Conservation (phyloP, 2,329 filamentous ascomycete genomes). For the Hypoxylon sp. region DNA sequence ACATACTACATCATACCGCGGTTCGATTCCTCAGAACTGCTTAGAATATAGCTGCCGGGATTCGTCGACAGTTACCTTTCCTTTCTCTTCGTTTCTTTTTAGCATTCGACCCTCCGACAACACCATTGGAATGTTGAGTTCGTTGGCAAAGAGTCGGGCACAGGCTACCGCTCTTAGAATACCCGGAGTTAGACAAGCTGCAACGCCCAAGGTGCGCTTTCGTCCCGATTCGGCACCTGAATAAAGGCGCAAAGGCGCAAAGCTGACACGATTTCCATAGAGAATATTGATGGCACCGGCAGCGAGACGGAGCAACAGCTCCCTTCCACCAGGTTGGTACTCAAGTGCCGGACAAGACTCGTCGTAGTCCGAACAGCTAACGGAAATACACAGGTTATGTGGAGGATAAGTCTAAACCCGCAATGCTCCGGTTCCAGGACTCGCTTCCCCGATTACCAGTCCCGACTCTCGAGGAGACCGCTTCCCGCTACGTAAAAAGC, state of each 20-base stretch:
- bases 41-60: constrained; percentile 20
- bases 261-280: constrained; percentile 45
- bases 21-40: constrained; percentile 1
- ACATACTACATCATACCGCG: constrained; percentile 39
- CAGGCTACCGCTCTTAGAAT: constrained; percentile 52
- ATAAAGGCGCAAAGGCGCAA: constrained; percentile 26
- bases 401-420: constrained; percentile 82
- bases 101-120: constrained; percentile 23
- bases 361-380: constrained; percentile 16
- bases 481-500: constrained; percentile 83
- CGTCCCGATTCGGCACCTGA: neutral
- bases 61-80: constrained; percentile 30
- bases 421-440: constrained; percentile 87
- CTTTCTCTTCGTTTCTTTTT: constrained; percentile 33
- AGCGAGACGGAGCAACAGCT: constrained; percentile 69
- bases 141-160: constrained; percentile 53
- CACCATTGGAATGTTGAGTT: constrained; percentile 52
- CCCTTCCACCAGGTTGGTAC: constrained; percentile 63
- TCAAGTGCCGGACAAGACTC: constrained; percentile 37
- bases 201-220: constrained; percentile 44
- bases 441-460: constrained; percentile 85
- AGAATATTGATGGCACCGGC: constrained; percentile 65
- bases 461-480: constrained; percentile 85
- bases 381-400: constrained; percentile 71
- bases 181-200: constrained; percentile 45